phyloP scores from a whole-genome alignment of 768 basidiomycete species.

The Fomitopsis serialis region DNA sequence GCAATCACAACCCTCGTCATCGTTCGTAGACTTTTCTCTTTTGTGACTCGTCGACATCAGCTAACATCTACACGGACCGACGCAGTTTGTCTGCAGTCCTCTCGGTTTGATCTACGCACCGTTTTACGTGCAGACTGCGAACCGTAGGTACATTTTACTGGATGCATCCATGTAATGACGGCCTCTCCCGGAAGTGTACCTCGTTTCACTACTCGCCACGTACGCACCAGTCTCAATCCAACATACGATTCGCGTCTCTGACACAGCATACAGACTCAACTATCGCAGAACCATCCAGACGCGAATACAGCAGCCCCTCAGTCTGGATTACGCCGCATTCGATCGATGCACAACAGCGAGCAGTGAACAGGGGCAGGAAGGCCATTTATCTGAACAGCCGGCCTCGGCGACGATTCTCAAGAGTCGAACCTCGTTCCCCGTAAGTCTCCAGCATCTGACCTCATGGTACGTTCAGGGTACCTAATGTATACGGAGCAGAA shows the following conservation, averaged over 20 bases:
- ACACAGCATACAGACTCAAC: neutral
- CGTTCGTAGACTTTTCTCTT: no score
- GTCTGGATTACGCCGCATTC: neutral
- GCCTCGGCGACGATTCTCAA: no score
- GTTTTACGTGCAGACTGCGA: conserved; percentile 4
- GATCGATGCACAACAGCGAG: neutral
- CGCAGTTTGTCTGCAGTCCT: neutral
- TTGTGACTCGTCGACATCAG: no score
- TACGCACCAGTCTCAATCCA: neutral
- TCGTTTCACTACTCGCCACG: conserved; percentile 2
- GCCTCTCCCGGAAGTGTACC: neutral
- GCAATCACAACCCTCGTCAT: no score
- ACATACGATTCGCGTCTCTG: neutral
- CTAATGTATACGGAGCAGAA: no score
- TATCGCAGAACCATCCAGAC: neutral
- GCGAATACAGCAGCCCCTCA: neutral
- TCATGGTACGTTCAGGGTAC: no score
- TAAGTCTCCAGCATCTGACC: no score
- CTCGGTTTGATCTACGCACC: neutral
- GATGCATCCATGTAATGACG: no score
- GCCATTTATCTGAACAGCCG: no score
- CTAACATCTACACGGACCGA: no score
- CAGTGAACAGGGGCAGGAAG: no score
- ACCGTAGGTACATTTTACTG: neutral
- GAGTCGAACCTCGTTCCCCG: no score